Evolutionary conservation across 2,329 filamentous ascomycete genomes (phyloP), one percentile per base, ranked within the genome.

Genomic region (Colletotrichum abscissum): DNA sequence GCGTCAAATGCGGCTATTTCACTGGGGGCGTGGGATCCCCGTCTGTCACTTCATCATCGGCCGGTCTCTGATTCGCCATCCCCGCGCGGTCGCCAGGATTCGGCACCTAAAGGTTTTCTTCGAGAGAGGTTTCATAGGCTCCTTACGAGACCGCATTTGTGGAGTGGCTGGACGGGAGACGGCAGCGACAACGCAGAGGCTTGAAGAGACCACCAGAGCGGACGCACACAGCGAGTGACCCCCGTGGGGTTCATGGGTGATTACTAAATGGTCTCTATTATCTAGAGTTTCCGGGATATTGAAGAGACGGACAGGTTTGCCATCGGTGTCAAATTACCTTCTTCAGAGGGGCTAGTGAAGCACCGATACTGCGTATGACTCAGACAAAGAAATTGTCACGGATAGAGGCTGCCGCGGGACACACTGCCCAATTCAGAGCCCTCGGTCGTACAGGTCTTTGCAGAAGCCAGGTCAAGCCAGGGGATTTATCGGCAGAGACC

Each of bases 31-130:
- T 62, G 67, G 57, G 26, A 71, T 26, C 49, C 56, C 46, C 55
- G 60, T 55, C 66, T 59, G 66, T 55, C 66, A 69, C 35, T 70
- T 62, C 67, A 67, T 73, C 60, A 73, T 70, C 19, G 49, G 67
- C 55, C 24, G 33, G 38, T 42, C 22, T 28, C 67, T 71, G 67
- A 73, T 73, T 66, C 71, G 71, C 56, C 70, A 42, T 24, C 35
- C 67, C 62, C 22, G 55, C 67, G 70, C 46, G 28, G 56, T 38
- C n/a, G 42, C 67, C 67, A 24, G 67, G 71, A 66, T 62, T n/a
- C 28, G 24, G 56, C 56, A 70, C 38, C 60, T 71, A 71, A 66
- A 62, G 70, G 28, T 66, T 66, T 73, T 73, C 67, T 57, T 28
- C 42, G 9, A 19, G 12, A 42, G 19, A 22, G 26, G 60, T 60